Evolutionary conservation across 805 yeast species (phyloP).

Genomic region (Dipodascus albidus): DNA sequence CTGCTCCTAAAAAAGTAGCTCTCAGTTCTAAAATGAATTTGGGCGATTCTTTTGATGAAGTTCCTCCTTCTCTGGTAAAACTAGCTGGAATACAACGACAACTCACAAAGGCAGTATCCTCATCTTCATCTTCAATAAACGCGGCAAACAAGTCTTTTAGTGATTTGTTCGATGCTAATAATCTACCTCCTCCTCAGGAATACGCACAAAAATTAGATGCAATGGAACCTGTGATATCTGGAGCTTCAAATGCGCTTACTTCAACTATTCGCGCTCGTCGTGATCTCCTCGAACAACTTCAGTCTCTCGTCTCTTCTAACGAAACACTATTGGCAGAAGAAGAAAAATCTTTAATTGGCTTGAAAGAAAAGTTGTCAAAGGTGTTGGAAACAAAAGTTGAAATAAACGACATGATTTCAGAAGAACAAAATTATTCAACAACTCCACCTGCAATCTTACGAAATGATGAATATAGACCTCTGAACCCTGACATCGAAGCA

Average conservation of each 20-base stretch:
- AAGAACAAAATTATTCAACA: conserved; percentile 1
- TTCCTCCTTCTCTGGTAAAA: neutral
- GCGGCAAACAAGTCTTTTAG: conserved; percentile 10
- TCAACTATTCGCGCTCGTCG: conserved; percentile 17
- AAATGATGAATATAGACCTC: conserved; percentile 17
- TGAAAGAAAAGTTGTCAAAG: conserved; percentile 23
- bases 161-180: conserved; percentile 17
- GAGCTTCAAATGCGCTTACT: conserved; percentile 19
- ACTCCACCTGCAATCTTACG: conserved; percentile 5
- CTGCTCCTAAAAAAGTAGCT: neutral
- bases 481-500: conserved; percentile 13
- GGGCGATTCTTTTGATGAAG: neutral
- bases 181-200: conserved; percentile 26
- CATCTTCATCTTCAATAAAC: conserved; percentile 5
- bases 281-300: conserved; percentile 20
- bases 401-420: conserved; percentile 10
- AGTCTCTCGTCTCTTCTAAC: conserved; percentile 19
- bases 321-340: conserved; percentile 19
- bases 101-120: neutral
- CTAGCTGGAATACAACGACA: conserved; percentile 1
- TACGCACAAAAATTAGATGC: conserved; percentile 19
- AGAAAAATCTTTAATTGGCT: conserved; percentile 17
- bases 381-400: conserved; percentile 13
- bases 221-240: conserved; percentile 16
- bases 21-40: neutral